Evolutionary conservation across 805 yeast species (phyloP), one percentile per base, ranked within the genome.

Genomic region (Metschnikowia cerradonensis): DNA sequence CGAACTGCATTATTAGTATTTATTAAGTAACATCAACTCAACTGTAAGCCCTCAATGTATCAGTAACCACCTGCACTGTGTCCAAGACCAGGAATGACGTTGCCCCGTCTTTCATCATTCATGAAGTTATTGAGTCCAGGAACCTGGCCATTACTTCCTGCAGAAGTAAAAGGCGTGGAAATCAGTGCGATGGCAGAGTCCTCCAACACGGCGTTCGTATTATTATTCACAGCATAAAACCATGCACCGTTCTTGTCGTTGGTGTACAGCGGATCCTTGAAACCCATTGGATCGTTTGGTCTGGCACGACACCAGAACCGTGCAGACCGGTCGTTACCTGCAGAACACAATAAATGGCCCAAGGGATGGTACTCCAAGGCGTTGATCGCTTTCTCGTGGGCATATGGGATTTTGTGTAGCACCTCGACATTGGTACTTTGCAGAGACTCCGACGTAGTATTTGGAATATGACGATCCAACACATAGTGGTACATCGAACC

Each of bases 261-360:
- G 15, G 89, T 85, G 67, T 90, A 90, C 50, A 89, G 83, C 14
- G 89, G 86, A 65, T 89, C 96, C 56, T 83, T 81, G 71, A 82
- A 90, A 2, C 88, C 87, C 62, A 79, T 80, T 0, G 89, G 86
- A 70, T 94, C 99, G 58, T 84, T 86, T 1, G 97, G 97, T 63
- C 96, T 77, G 1, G 96, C 86, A 47, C 99, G 76, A 31, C 91
- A 83, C 99, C 99, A 94, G 68, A 95, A 88, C 50, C 97, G 72
- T 22, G 96, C 88, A 4, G 95, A 83, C 63, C 94, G 81, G 67
- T 94, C 99, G 51, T 94, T 90, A 17, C 97, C 92, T 0, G 97
- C 98, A 6, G 97, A 83, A 49, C 95, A 84, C 34, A 94, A 72
- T 46, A 92, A 72, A 68, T 94, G 97, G 3, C 99, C 99, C 60